Base-by-base conservation (phyloP, 2,329 filamentous ascomycete species). In the Cytospora schulzeri region DNA sequence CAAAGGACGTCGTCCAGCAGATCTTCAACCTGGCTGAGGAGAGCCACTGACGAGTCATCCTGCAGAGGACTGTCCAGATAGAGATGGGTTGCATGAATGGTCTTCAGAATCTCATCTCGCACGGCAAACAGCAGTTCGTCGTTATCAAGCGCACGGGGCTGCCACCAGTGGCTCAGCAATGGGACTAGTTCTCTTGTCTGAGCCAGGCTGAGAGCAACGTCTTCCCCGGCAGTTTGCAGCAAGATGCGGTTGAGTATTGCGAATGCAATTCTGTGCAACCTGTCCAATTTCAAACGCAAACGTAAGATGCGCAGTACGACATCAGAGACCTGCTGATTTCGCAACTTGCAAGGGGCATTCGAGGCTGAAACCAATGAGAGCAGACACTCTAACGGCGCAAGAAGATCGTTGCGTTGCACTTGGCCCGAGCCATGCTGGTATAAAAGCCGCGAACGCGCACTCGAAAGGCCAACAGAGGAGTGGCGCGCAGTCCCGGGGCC, bases 41-140 rank as follows among this genome's bases (percentile, higher is more conserved):
- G 75, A 62, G 70, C 73, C 63, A 71, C 75, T 68, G 78, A 76
- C 2, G 76, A 73, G 9, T 76, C 73, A 59, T 83, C 79, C 50
- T 76, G 73, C 29, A 83, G 74, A 35, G 91, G 72, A 64, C 85
- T 78, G 68, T 91, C 82, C 54, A 91, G 78, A 68, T 89, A 86
- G 11, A 89, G 77, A 68, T 87, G 83, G 35, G 88, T 80, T n/a
- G 86, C 79, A 67, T 91, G 87, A 31, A 97, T 78, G 1, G 87
- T 86, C 69, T 88, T 88, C 38, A 96, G 80, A 74, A 97, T 90
- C 74, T 93, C 92, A 68, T 94, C 91, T 69, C 89, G 88, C 57
- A 95, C 75, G 1, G 81, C 81, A 67, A 83, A 86, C 68, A 86
- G 82, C 70, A 85, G 82, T 70, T 86, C 83, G 68, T 87, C 83